Evolutionary conservation across 176 grass and related monocot genomes (phyloP).

Genomic region (Echinochloa phyllopogon): DNA sequence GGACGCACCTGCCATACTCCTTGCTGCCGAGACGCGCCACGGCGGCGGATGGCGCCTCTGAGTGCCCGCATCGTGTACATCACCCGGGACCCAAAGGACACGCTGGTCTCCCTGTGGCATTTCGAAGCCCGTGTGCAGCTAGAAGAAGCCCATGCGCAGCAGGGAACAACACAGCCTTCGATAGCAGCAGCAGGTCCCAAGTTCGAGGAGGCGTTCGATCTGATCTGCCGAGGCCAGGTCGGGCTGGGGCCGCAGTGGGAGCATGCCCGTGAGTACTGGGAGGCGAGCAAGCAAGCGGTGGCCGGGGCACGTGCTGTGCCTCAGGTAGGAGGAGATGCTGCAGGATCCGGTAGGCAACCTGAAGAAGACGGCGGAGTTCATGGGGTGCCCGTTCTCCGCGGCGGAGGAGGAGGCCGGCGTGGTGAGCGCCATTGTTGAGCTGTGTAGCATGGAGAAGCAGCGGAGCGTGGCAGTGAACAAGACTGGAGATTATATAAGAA

Average conservation of each 20-base stretch:
- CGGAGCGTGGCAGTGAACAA: background rate
- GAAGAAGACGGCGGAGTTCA: conserved; percentile 42
- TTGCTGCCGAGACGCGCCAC: conserved; percentile 19
- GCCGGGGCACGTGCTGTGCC: conserved; percentile 20
- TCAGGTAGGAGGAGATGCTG: conserved; percentile 48
- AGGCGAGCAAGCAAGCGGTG: background rate
- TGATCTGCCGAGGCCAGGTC: background rate
- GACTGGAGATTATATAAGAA: no score
- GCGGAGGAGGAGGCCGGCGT: conserved; percentile 32
- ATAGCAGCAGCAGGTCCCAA: no score
- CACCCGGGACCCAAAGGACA: conserved; percentile 50
- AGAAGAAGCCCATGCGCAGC: background rate
- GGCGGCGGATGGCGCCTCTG: no score
- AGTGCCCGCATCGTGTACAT: conserved; percentile 30
- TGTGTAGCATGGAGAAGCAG: conserved; percentile 34
- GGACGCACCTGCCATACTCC: conserved; percentile 46
- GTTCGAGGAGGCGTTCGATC: conserved; percentile 26
- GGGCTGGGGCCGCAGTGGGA: conserved; percentile 27
- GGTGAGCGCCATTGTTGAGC: background rate
- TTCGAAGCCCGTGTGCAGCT: background rate
- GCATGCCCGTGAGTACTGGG: conserved; percentile 42
- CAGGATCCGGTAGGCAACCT: background rate
- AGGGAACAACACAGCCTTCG: background rate
- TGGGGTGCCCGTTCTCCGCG: conserved; percentile 19
- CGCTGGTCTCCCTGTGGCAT: conserved; percentile 28